Evolutionary conservation across 208 protist species (phyloP).

Genomic region (Leishmania tarentolae): DNA sequence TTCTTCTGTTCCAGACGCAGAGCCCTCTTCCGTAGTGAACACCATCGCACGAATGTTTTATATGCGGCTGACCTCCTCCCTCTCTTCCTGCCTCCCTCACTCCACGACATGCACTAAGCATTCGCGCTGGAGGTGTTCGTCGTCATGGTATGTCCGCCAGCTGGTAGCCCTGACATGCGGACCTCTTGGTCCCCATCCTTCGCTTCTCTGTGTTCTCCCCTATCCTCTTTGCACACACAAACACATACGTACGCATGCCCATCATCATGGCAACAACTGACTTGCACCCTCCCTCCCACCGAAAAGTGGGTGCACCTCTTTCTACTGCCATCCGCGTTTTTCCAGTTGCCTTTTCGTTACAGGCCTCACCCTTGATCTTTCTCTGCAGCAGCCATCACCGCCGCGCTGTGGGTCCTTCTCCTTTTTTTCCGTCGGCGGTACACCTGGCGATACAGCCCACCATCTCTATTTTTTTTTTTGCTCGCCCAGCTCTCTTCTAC

Average conservation of each 20-base stretch:
- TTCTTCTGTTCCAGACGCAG: background rate
- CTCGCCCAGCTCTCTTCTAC: background rate
- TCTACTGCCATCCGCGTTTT: background rate
- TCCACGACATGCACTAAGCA: background rate
- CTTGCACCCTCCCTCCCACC: background rate
- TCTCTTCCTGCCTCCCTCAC: too few relatives aligned
- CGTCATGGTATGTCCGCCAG: background rate
- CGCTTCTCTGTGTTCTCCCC: conserved; percentile 3
- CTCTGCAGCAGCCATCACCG: conserved; percentile 1
- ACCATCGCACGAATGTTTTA: background rate
- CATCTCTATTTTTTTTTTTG: background rate
- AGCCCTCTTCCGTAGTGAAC: background rate
- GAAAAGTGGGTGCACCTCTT: background rate
- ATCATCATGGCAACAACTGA: background rate
- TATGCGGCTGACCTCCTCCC: background rate
- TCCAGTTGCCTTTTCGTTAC: background rate
- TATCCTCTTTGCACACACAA: conserved; percentile 5
- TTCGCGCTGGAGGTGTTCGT: background rate
- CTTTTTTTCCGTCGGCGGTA: background rate
- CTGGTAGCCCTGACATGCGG: background rate
- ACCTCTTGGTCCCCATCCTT: background rate
- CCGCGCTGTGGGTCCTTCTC: background rate
- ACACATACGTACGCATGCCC: background rate
- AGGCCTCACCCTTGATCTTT: background rate
- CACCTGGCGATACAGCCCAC: background rate